Evolutionary conservation across 1,284 basidiomycete genomes (phyloP).

Genomic region (Rhodotorula sp.): DNA sequence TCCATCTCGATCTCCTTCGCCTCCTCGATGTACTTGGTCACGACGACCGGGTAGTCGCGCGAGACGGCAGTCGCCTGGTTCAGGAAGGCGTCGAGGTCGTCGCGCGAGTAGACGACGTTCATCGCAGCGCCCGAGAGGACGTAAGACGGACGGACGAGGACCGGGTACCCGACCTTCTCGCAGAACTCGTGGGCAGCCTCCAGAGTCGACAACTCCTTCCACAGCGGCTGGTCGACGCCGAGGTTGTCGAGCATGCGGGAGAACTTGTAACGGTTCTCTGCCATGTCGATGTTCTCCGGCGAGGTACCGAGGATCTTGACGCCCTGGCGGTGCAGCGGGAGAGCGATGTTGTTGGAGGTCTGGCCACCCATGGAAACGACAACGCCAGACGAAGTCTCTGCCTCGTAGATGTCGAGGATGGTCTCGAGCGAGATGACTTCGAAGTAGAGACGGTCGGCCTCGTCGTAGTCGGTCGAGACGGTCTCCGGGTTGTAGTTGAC

Average conservation of each 20-base stretch:
- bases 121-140: slow-evolving; percentile 97
- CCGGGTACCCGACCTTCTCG: slow-evolving; percentile 87
- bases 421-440: slow-evolving; percentile 97
- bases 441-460: slow-evolving; percentile 96
- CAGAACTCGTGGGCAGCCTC: slow-evolving; percentile 86
- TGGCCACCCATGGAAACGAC: slow-evolving; percentile 99
- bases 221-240: slow-evolving; percentile 92
- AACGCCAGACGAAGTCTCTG: slow-evolving; percentile 82
- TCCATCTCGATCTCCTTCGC: slow-evolving; percentile 99
- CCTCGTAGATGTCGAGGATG: slow-evolving; percentile 95
- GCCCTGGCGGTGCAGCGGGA: slow-evolving; percentile 89
- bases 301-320: slow-evolving; percentile 98
- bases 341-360: slow-evolving; percentile 96
- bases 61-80: slow-evolving; percentile 96
- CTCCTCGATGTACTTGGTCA: slow-evolving; percentile 98
- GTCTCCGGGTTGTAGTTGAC: slow-evolving; percentile 99
- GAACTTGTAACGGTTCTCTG: slow-evolving; percentile 99
- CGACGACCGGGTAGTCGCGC: slow-evolving; percentile 95
- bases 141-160: slow-evolving; percentile 95
- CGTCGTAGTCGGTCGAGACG: slow-evolving; percentile 98
- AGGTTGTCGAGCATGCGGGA: slow-evolving; percentile 96
- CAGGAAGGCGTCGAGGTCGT: slow-evolving; percentile 88
- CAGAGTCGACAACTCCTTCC: slow-evolving; percentile 94
- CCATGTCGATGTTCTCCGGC: slow-evolving; percentile 99
- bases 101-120: slow-evolving; percentile 94